Evolutionary conservation across 805 yeast species (phyloP).

Genomic region (Yamadazyma laniorum): DNA sequence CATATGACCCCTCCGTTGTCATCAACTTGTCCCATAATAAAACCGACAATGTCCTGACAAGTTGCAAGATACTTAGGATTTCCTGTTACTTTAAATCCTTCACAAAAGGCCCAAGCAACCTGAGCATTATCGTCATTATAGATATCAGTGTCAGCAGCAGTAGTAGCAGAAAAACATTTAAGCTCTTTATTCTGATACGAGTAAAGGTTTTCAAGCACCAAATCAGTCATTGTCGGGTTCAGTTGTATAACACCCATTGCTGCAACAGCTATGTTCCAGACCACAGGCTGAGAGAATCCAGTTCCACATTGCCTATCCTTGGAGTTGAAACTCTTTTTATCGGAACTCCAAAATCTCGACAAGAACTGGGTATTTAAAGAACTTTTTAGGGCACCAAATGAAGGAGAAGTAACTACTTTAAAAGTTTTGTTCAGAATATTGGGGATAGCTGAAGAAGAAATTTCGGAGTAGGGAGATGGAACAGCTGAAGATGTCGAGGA

Average conservation of each 20-base stretch:
- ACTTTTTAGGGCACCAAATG: too few species aligned
- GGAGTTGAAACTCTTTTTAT: slow-evolving; percentile 15
- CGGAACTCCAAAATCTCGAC: slow-evolving; percentile 20
- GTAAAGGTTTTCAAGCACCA: slow-evolving; percentile 14
- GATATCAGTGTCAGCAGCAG: slow-evolving; percentile 21
- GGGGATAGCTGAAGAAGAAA: too few species aligned
- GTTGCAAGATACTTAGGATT: slow-evolving; percentile 17
- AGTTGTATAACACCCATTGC: slow-evolving; percentile 19
- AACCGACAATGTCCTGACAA: slow-evolving; percentile 19
- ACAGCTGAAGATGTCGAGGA: slow-evolving; percentile 1
- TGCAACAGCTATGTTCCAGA: slow-evolving; percentile 29
- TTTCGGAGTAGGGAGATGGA: too few species aligned
- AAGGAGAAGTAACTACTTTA: too few species aligned
- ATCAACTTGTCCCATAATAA: slow-evolving; percentile 21
- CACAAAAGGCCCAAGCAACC: slow-evolving; percentile 25
- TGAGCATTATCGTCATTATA: slow-evolving; percentile 32
- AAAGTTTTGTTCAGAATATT: too few species aligned
- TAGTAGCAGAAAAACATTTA: slow-evolving; percentile 24
- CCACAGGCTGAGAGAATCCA: slow-evolving; percentile 17
- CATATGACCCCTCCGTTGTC: slow-evolving; percentile 26
- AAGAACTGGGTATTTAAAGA: slow-evolving; percentile 9
- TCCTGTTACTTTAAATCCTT: slow-evolving; percentile 21
- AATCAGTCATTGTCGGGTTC: slow-evolving; percentile 10
- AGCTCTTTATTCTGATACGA: slow-evolving; percentile 18
- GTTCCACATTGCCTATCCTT: slow-evolving; percentile 18